Evolutionary conservation across 192 early-diverging fungal genomes (phyloP).

Genomic region (Coemansia sp.): DNA sequence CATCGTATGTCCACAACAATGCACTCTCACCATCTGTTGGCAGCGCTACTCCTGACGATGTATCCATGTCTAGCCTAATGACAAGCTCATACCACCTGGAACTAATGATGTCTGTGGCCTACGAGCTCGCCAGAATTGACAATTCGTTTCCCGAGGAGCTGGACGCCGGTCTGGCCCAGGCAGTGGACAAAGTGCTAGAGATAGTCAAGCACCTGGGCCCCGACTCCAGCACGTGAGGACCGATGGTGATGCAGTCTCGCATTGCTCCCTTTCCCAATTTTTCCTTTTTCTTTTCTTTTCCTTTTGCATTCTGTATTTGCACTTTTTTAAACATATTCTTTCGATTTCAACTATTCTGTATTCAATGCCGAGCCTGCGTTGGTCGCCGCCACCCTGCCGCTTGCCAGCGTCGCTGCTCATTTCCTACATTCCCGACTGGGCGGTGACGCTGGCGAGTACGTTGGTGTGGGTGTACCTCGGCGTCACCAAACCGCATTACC

Average conservation of each 20-base stretch:
- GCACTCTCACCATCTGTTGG: neutral
- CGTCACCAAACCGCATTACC: constrained; percentile 64
- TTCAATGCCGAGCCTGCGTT: constrained; percentile 11
- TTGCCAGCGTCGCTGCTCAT: constrained; percentile 17
- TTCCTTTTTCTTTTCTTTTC: no score
- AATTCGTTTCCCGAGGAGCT: neutral
- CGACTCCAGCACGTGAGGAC: neutral
- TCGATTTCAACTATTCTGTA: neutral
- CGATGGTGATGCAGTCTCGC: neutral
- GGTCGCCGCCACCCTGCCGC: constrained; percentile 7
- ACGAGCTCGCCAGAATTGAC: neutral
- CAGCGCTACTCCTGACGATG: neutral
- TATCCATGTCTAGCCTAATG: neutral
- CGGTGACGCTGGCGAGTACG: constrained; percentile 60
- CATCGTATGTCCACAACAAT: neutral
- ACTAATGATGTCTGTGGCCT: neutral
- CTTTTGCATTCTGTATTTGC: neutral
- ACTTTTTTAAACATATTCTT: neutral
- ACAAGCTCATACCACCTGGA: neutral
- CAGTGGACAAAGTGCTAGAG: neutral
- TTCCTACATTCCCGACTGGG: constrained; percentile 57
- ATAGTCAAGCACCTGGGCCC: neutral
- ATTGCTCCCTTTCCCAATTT: neutral
- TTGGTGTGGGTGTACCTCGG: constrained; percentile 63
- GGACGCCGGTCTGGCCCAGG: neutral